Evolutionary conservation across 805 yeast genomes (phyloP).

Genomic region (Candida parachauliodes): DNA sequence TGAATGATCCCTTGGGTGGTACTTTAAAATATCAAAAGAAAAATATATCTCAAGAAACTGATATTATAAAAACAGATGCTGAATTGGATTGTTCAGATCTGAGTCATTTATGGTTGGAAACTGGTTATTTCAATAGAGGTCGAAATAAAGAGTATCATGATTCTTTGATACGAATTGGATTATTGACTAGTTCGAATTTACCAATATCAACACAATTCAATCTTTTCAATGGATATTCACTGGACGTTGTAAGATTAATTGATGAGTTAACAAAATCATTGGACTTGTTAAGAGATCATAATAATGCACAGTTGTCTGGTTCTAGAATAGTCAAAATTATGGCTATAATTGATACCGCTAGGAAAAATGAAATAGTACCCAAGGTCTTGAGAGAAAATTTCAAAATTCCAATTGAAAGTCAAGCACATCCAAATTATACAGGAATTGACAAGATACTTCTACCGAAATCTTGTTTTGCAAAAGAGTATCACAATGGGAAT

Average conservation of each 20-base stretch:
- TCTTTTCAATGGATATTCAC: conserved; percentile 30
- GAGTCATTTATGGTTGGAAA: conserved; percentile 22
- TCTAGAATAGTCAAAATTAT: conserved; percentile 25
- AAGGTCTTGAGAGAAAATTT: conserved; percentile 17
- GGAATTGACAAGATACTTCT: conserved; percentile 12
- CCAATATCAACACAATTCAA: conserved; percentile 19
- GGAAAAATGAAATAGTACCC: conserved; percentile 23
- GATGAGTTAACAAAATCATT: conserved; percentile 23
- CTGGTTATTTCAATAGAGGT: conserved; percentile 26
- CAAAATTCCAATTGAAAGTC: conserved; percentile 22
- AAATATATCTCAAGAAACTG: conserved; percentile 2
- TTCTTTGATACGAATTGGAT: conserved; percentile 25
- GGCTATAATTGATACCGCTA: conserved; percentile 31
- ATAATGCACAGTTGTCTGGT: conserved; percentile 15
- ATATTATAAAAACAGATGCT: conserved; percentile 8
- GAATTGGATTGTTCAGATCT: conserved; percentile 11
- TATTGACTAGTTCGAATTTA: conserved; percentile 16
- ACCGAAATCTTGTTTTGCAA: conserved; percentile 23
- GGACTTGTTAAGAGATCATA: conserved; percentile 19
- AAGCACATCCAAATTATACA: conserved; percentile 28
- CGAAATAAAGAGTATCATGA: conserved; percentile 29
- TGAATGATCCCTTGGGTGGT: conserved; percentile 52
- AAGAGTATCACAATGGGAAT: conserved; percentile 4
- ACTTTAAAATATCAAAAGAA: conserved; percentile 29
- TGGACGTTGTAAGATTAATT: conserved; percentile 21